phyloP scores from a whole-genome alignment of 1,284 basidiomycete genomes.

The Mycena sp. region DNA sequence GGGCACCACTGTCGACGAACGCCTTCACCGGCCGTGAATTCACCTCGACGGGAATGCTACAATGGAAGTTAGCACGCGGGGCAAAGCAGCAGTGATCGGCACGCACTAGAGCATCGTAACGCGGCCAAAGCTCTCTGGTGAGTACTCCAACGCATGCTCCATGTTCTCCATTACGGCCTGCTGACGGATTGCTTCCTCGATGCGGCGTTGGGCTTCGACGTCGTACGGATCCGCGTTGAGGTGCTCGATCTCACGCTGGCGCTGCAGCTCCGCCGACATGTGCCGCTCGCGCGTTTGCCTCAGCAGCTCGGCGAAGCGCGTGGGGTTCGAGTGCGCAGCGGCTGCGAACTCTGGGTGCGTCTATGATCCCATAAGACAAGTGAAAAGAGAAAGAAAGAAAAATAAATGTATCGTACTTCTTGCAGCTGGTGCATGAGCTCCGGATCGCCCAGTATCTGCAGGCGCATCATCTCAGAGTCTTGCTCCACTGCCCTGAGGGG shows the following conservation, averaged over 20 bases:
- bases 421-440: conserved; percentile 80
- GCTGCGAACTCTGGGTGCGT: conserved; percentile 81
- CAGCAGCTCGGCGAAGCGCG: conserved; percentile 79
- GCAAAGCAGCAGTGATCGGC: conserved; percentile 27
- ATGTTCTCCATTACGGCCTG: conserved; percentile 92
- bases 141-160: conserved; percentile 91
- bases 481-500: conserved; percentile 66
- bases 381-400: conserved; percentile 11
- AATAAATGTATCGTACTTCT: conserved; percentile 61
- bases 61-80: neutral
- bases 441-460: conserved; percentile 89
- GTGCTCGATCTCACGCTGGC: conserved; percentile 70
- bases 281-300: conserved; percentile 69
- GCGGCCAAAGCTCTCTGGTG: conserved; percentile 92
- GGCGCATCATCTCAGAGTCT: conserved; percentile 90
- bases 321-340: conserved; percentile 75
- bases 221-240: conserved; percentile 91
- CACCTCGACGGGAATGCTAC: conserved; percentile 86
- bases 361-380: conserved; percentile 47
- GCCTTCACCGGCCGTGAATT: conserved; percentile 93
- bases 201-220: conserved; percentile 90
- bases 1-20: conserved; percentile 98
- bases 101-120: conserved; percentile 97
- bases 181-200: conserved; percentile 94
- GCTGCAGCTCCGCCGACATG: conserved; percentile 60